Evolutionary conservation across 2,329 filamentous ascomycete genomes (phyloP), one percentile per base, ranked within the genome.

Genomic region (Diatrype stigma): DNA sequence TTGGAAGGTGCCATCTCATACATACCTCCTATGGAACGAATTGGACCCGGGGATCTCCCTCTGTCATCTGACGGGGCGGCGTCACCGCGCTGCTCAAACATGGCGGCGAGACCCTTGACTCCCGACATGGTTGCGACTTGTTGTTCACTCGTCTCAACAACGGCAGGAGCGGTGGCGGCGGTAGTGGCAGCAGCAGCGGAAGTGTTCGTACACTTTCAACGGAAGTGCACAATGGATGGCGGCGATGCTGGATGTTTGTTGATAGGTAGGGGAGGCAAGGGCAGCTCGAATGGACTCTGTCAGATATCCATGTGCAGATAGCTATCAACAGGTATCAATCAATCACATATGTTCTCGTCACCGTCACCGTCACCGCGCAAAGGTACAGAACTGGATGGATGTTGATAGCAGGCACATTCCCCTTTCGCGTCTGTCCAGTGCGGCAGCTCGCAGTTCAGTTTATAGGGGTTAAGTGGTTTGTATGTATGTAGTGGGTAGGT

Each of bases 81-180:
- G 59, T 82, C 80, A 67, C 79, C 81, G 70, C 83, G 88, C 67
- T 84, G 82, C 76, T 92, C 88, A 68, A 91, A 91, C 79, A 89
- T 90, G 64, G 88, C 88, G 62, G 86, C 79, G 59, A 92, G 81
- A 72, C 88, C 89, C 73, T 79, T 85, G 64, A 89, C 86, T 64
- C 81, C 84, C 65, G 84, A 84, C 80, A 84, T 84, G 63, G 68
- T 73, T 70, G 70, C 70, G 60, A 16, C 16, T 50, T 42, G 50
- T 37, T 30, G 47, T n/a, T 45, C 30, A 47, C 32, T 45, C 46
- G 46, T 49, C 47, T 45, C 48, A 48, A 46, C 38, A 42, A 49
- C 17, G 51, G 51, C 42, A 51, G 50, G 51, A 50, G 53, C 52
- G 51, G 46, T 53, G 64, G 61, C 60, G 61, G 64, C 56, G 58